Percentiles rank a stretch among this genome's conserved stretches.
Evolutionary conservation across 331 rosid species (phyloP).

Genomic region (Quercus lobata): DNA sequence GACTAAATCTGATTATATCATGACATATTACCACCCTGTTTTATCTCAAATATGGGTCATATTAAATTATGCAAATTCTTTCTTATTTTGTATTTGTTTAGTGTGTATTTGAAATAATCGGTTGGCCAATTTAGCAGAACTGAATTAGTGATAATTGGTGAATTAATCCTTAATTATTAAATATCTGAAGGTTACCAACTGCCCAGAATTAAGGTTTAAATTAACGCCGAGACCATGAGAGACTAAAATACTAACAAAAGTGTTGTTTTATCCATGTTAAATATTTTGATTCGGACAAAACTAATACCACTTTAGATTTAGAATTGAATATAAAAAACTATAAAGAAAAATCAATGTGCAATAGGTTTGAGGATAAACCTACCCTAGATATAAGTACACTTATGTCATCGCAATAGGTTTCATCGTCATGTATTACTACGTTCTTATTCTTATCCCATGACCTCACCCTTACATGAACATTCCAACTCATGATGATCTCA

Average conservation of each 20-base stretch:
- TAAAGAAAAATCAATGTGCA: not conserved
- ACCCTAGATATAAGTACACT: too few species aligned
- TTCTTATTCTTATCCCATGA: too few species aligned
- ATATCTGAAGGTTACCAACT: not conserved
- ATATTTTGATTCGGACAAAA: not conserved
- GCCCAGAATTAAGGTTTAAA: not conserved
- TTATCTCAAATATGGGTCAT: too few species aligned
- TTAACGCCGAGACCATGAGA: not conserved
- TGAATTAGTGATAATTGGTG: not conserved
- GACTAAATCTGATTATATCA: not conserved
- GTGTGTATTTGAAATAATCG: not conserved
- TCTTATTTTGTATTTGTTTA: not conserved
- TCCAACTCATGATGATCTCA: too few species aligned
- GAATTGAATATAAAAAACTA: not conserved
- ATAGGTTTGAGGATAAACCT: too few species aligned
- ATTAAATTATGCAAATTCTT: too few species aligned
- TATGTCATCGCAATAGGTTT: too few species aligned
- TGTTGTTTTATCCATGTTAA: not conserved
- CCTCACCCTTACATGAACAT: too few species aligned
- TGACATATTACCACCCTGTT: not conserved
- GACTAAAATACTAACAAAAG: not conserved
- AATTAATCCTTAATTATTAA: not conserved
- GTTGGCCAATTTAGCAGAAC: not conserved
- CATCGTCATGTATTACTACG: too few species aligned
- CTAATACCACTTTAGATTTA: conserved; percentile 2